These are phyloP conservation scores for Calonectria multiphialidica DNA, from an alignment of 2,329 filamentous ascomycete genomes.

Conservation along the genomic window DNA sequence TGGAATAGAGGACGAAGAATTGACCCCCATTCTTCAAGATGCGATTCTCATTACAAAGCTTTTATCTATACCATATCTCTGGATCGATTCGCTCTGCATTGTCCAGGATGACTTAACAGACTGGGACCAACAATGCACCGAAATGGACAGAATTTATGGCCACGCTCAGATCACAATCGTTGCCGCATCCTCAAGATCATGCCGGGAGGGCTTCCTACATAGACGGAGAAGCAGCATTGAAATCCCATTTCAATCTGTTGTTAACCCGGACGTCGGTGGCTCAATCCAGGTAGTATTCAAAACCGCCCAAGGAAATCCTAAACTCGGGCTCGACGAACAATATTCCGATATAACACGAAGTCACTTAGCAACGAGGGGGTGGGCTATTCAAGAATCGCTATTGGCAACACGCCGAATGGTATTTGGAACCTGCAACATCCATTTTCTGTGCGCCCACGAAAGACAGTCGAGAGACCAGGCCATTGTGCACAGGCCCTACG, in stretches of 20 bases:
- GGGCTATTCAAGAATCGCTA: background rate
- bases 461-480: background rate
- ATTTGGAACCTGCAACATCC: background rate
- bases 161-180: background rate
- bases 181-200: background rate
- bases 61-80: background rate
- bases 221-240: background rate
- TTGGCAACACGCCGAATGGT: background rate
- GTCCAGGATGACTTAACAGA: background rate
- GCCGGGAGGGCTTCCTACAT: background rate
- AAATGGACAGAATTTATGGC: background rate
- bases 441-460: background rate
- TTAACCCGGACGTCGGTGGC: background rate
- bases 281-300: background rate
- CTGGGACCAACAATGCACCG: background rate
- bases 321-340: no score
- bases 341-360: background rate
- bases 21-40: background rate
- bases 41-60: background rate
- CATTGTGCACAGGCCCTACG: background rate
- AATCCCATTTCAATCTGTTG: background rate
- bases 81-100: background rate
- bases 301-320: no score
- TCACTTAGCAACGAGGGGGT: background rate
- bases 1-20: background rate